Conservation (phyloP, 1,139 yeast genomes). For the Yamadazyma triangularis region DNA sequence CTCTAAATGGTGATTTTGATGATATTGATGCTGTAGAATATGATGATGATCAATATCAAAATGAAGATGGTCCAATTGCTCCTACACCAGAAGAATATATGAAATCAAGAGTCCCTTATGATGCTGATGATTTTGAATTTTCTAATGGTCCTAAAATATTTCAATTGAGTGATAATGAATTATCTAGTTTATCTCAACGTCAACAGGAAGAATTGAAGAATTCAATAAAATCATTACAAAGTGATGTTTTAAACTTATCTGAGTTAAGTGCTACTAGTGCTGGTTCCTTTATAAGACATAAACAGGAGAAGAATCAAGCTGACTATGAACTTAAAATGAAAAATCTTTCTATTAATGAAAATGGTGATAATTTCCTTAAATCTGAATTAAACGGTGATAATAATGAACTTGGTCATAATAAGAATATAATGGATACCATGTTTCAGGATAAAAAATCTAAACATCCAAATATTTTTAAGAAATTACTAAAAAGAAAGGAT, state of each 20-base stretch:
- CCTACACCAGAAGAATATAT: background rate
- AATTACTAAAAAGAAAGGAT: constrained; percentile 37
- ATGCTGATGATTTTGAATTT: constrained; percentile 35
- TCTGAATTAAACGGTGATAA: constrained; percentile 2
- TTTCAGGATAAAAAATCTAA: constrained; percentile 44
- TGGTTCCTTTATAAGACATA: constrained; percentile 76
- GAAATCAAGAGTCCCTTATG: constrained; percentile 24
- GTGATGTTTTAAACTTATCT: constrained; percentile 47
- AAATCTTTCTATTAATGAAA: constrained; percentile 17
- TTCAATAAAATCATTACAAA: constrained; percentile 41
- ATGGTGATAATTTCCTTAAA: no score
- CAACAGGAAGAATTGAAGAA: constrained; percentile 39
- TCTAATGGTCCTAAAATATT: constrained; percentile 18
- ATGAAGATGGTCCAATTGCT: background rate
- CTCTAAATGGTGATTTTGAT: background rate
- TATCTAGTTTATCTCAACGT: constrained; percentile 24
- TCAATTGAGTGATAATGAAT: constrained; percentile 26
- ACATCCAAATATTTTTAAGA: constrained; percentile 52
- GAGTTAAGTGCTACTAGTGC: constrained; percentile 89
- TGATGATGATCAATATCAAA: no score
- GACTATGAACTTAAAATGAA: constrained; percentile 20
- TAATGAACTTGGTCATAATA: constrained; percentile 14
- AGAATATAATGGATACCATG: constrained; percentile 34
- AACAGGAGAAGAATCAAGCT: constrained; percentile 38
- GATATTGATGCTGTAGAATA: no score